phyloP scores from a whole-genome alignment of 1,284 basidiomycete genomes.

The Trametes versicolor region DNA sequence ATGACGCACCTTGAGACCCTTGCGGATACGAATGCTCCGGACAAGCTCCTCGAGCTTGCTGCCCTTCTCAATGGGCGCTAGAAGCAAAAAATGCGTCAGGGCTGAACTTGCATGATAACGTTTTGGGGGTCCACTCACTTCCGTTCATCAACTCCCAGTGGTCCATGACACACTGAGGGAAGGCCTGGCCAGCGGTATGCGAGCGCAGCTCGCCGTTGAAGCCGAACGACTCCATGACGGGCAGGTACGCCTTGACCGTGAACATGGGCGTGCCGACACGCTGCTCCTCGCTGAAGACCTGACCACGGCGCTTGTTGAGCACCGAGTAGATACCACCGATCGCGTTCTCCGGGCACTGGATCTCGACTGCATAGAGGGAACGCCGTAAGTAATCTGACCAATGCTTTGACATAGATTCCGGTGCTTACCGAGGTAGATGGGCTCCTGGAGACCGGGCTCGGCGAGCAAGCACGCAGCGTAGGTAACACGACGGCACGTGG shows the following conservation, averaged over 20 bases:
- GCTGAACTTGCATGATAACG: conserved; percentile 38
- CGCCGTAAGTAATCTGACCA: conserved; percentile 7
- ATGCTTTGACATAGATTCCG: not conserved
- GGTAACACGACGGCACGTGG: conserved; percentile 94
- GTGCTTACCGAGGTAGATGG: conserved; percentile 86
- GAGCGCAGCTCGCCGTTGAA: conserved; percentile 98
- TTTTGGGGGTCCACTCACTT: conserved; percentile 55
- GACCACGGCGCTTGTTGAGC: conserved; percentile 98
- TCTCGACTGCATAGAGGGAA: conserved; percentile 76
- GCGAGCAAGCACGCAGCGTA: conserved; percentile 97
- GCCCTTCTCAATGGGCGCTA: conserved; percentile 85
- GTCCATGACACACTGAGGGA: conserved; percentile 97
- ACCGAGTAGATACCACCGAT: conserved; percentile 98
- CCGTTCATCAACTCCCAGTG: conserved; percentile 91
- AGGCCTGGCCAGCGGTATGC: conserved; percentile 96
- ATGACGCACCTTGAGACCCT: conserved; percentile 87
- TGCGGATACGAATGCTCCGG: conserved; percentile 85
- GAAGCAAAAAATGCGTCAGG: conserved; percentile 20
- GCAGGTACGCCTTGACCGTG: conserved; percentile 99
- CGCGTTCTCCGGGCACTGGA: conserved; percentile 97
- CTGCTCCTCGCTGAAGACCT: conserved; percentile 99
- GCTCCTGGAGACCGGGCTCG: conserved; percentile 94
- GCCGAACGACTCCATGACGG: conserved; percentile 98
- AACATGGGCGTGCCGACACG: conserved; percentile 99
- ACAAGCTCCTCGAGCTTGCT: conserved; percentile 93